These are phyloP conservation scores for Xylaria longipes DNA, from an alignment of 495 filamentous ascomycete species.

Conservation along the genomic window DNA sequence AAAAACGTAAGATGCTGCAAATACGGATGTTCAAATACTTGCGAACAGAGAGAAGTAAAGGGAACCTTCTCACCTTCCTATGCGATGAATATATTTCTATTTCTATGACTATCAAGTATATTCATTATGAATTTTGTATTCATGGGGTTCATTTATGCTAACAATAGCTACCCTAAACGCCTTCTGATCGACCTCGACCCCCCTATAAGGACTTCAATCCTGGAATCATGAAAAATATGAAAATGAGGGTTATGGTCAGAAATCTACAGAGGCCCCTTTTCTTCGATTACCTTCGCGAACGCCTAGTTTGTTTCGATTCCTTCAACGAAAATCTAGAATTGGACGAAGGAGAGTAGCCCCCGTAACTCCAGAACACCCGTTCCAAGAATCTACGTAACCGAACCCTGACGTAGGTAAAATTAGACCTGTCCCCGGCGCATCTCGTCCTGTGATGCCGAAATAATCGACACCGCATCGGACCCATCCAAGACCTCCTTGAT, in stretches of 20 bases:
- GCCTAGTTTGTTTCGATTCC: not conserved
- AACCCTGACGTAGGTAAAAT: not conserved
- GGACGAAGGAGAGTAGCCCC: not conserved
- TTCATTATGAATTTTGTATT: not conserved
- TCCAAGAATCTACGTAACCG: not conserved
- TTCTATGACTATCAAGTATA: not conserved
- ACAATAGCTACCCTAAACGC: not conserved
- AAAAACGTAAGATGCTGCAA: not conserved
- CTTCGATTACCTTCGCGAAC: not conserved
- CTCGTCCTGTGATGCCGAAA: not conserved
- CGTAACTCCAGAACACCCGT: not conserved
- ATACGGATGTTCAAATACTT: not conserved
- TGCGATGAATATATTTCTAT: not conserved
- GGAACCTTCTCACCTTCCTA: too few relatives aligned
- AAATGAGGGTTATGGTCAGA: not conserved
- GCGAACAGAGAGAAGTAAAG: not conserved
- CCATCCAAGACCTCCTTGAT: not conserved
- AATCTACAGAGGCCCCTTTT: not conserved
- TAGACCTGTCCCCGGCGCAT: slow-evolving; percentile 25
- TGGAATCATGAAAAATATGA: not conserved
- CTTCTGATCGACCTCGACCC: not conserved
- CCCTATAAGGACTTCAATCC: not conserved
- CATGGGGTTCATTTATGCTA: not conserved
- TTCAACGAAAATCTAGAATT: not conserved
- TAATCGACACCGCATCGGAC: slow-evolving; percentile 1